Conservation (phyloP, 2,329 filamentous ascomycete species). For the Fusarium kyushuense region DNA sequence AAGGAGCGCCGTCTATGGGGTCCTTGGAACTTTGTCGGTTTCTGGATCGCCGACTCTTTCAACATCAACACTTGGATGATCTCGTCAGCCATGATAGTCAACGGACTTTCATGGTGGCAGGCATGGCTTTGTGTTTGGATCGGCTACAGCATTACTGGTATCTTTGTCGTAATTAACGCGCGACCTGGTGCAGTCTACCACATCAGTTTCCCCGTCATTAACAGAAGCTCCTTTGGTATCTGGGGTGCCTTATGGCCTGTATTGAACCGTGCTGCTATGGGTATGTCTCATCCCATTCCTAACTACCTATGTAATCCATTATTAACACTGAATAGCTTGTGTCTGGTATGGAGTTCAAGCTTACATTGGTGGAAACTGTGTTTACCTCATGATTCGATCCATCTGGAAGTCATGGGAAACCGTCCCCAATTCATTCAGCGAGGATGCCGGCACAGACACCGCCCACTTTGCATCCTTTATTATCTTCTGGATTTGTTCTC, state of each 20-base stretch:
- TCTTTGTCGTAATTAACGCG: conserved; percentile 82
- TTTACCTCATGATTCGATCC: conserved; percentile 87
- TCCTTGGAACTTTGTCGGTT: conserved; percentile 87
- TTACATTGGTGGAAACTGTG: conserved; percentile 87
- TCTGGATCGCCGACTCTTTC: conserved; percentile 88
- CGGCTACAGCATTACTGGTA: conserved; percentile 81
- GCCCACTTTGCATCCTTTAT: conserved; percentile 85
- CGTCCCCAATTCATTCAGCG: conserved; percentile 75
- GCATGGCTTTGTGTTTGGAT: conserved; percentile 90
- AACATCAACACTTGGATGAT: conserved; percentile 98
- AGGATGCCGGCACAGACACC: conserved; percentile 76
- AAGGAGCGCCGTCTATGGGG: conserved; percentile 84
- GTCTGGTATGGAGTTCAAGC: conserved; percentile 89
- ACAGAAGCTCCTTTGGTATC: conserved; percentile 83
- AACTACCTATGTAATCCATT: not conserved
- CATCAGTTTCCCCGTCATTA: conserved; percentile 87
- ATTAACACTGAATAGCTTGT: conserved; percentile 64
- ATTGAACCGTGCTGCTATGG: conserved; percentile 87
- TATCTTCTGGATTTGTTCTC: conserved; percentile 83
- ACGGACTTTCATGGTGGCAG: conserved; percentile 90
- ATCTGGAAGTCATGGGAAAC: conserved; percentile 80
- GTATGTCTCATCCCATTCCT: conserved; percentile 48
- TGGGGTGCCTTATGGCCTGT: conserved; percentile 92
- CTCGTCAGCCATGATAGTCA: conserved; percentile 82
- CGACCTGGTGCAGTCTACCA: conserved; percentile 90